Evolutionary conservation across 2,329 filamentous ascomycete genomes (phyloP).

Genomic region (Catunica adiposa): DNA sequence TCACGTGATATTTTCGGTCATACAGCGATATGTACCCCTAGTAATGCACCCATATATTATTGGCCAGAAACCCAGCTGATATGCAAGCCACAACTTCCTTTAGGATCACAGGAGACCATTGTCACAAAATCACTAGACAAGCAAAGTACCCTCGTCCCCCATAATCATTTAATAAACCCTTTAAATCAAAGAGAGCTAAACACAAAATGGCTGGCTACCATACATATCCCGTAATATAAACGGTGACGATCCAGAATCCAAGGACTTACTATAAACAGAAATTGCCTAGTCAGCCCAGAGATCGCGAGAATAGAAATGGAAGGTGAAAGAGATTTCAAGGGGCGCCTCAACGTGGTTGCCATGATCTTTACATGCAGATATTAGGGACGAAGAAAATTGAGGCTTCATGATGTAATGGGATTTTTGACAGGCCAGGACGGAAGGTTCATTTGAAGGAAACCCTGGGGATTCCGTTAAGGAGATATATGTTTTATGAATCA

Average conservation of each 20-base stretch:
- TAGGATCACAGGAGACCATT: not conserved
- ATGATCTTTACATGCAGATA: not conserved
- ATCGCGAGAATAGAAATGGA: too few relatives aligned
- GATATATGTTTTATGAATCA: not conserved
- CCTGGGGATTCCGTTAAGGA: not conserved
- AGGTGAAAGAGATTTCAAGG: not conserved
- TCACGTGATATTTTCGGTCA: too few relatives aligned
- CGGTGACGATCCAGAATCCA: not conserved
- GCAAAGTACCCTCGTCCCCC: too few relatives aligned
- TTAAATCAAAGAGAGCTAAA: too few relatives aligned
- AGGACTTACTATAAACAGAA: not conserved
- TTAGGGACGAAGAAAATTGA: not conserved
- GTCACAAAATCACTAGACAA: not conserved
- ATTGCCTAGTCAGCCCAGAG: too few relatives aligned
- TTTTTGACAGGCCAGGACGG: too few relatives aligned
- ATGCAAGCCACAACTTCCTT: not conserved
- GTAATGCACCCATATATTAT: too few relatives aligned
- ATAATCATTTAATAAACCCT: too few relatives aligned
- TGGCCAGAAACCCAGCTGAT: not conserved
- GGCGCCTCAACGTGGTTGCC: not conserved
- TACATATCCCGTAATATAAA: not conserved
- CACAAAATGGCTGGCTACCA: not conserved
- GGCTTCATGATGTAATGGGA: too few relatives aligned
- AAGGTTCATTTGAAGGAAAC: not conserved
- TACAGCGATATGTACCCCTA: too few relatives aligned